Evolutionary conservation across 2,329 filamentous ascomycete species (phyloP).

Genomic region (Coleophoma cylindrospora): DNA sequence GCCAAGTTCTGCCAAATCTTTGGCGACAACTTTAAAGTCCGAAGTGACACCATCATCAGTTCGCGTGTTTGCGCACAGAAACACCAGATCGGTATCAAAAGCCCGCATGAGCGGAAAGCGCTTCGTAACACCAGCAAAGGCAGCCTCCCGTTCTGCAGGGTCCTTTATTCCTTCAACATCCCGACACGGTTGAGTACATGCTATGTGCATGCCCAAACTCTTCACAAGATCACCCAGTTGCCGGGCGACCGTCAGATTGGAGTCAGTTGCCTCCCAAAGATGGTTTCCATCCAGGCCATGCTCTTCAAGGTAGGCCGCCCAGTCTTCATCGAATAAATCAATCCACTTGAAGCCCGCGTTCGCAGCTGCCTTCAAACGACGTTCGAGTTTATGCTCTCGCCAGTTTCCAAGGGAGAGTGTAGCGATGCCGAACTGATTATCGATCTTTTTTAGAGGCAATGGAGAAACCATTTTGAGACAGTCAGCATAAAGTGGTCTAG

Average conservation of each 20-base stretch:
- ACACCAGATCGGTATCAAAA: conserved; percentile 29
- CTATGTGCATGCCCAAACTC: conserved; percentile 26
- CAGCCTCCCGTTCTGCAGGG: conserved; percentile 17
- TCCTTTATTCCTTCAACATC: conserved; percentile 27
- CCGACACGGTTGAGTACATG: conserved; percentile 28
- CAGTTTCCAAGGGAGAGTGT: conserved; percentile 27
- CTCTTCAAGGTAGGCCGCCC: conserved; percentile 26
- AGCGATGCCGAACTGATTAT: conserved; percentile 24
- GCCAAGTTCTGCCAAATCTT: conserved; percentile 26
- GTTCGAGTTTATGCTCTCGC: conserved; percentile 21
- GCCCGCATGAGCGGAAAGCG: conserved; percentile 30
- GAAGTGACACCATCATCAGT: conserved; percentile 24
- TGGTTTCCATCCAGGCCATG: conserved; percentile 18
- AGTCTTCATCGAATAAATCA: conserved; percentile 30
- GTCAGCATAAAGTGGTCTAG: no score
- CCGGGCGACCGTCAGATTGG: conserved; percentile 22
- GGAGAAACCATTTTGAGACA: no score
- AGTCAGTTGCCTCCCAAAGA: conserved; percentile 24
- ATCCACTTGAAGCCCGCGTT: conserved; percentile 26
- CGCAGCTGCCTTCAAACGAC: conserved; percentile 25
- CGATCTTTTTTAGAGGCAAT: not conserved
- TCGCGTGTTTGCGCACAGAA: conserved; percentile 29
- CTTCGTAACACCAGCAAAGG: conserved; percentile 24
- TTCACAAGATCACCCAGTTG: conserved; percentile 24
- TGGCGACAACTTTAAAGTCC: conserved; percentile 25